These are phyloP conservation scores for Syzygium grande DNA, from an alignment of 345 rosid genomes.

Conservation along the genomic window DNA sequence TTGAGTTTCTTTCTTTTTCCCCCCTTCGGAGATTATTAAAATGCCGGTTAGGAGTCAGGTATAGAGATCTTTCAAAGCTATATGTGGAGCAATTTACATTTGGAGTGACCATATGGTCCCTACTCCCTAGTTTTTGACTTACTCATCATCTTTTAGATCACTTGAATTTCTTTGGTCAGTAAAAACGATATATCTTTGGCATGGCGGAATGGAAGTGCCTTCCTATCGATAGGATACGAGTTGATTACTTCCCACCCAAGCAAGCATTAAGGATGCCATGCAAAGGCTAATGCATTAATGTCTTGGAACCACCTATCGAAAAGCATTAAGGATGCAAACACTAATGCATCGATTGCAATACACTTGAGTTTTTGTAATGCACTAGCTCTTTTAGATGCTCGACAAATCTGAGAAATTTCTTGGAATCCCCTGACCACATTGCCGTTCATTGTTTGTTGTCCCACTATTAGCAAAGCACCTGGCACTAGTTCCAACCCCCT, in stretches of 20 bases:
- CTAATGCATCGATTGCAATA: background rate
- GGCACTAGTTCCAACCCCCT: background rate
- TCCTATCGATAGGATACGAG: background rate
- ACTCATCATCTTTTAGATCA: background rate
- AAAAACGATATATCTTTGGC: background rate
- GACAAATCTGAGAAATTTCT: background rate
- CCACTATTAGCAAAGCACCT: background rate
- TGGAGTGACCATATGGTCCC: background rate
- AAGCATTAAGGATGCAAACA: background rate
- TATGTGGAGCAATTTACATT: background rate
- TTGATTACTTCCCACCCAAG: background rate
- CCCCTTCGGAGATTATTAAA: background rate
- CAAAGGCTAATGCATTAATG: background rate
- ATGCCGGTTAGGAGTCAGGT: background rate
- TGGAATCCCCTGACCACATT: background rate
- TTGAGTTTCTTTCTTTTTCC: background rate
- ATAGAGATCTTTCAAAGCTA: background rate
- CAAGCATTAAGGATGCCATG: background rate
- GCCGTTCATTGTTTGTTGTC: background rate
- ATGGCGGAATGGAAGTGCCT: background rate
- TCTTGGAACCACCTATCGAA: background rate
- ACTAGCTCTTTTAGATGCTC: background rate
- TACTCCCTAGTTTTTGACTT: background rate
- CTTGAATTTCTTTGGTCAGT: background rate
- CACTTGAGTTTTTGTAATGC: background rate